A percentile compares a stretch with the other conserved stretches of the same genome.
Evolutionary conservation across 2,329 filamentous ascomycete species (phyloP).

Genomic region (Dactylellina parvicollis): DNA sequence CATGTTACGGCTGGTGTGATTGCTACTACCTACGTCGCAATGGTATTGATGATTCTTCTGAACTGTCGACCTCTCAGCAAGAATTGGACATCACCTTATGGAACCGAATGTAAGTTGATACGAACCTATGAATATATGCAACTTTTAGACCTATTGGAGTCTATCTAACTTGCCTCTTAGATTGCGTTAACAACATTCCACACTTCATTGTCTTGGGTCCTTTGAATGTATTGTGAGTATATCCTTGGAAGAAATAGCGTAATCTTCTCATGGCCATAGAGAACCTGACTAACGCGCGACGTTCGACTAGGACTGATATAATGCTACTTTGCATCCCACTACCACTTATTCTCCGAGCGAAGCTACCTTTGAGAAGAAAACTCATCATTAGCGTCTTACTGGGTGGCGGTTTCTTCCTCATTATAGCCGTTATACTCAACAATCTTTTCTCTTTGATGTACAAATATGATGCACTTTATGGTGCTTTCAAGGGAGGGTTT

Average conservation of each 20-base stretch:
- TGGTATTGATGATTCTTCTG: slow-evolving; percentile 43
- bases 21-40: slow-evolving; percentile 28
- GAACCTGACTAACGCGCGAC: neutral
- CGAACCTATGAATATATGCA: neutral
- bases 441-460: slow-evolving; percentile 52
- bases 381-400: slow-evolving; percentile 38
- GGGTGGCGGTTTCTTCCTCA: slow-evolving; percentile 45
- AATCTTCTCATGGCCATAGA: neutral
- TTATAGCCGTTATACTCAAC: slow-evolving; percentile 49
- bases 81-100: slow-evolving; percentile 52
- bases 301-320: slow-evolving; percentile 36
- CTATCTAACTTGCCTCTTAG: neutral
- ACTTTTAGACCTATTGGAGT: neutral
- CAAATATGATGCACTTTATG: slow-evolving; percentile 46
- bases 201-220: slow-evolving; percentile 48
- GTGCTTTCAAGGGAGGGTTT: slow-evolving; percentile 36
- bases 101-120: slow-evolving; percentile 28
- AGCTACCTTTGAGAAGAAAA: slow-evolving; percentile 34
- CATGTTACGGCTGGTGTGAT: slow-evolving; percentile 35
- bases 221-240: slow-evolving; percentile 43
- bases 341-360: slow-evolving; percentile 37
- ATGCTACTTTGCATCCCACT: slow-evolving; percentile 50
- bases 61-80: slow-evolving; percentile 51
- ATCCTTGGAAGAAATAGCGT: neutral
- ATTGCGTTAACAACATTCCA: slow-evolving; percentile 50